Evolutionary conservation across 345 rosid species (phyloP), one percentile per base, ranked within the genome.

Genomic region (Draba incana): DNA sequence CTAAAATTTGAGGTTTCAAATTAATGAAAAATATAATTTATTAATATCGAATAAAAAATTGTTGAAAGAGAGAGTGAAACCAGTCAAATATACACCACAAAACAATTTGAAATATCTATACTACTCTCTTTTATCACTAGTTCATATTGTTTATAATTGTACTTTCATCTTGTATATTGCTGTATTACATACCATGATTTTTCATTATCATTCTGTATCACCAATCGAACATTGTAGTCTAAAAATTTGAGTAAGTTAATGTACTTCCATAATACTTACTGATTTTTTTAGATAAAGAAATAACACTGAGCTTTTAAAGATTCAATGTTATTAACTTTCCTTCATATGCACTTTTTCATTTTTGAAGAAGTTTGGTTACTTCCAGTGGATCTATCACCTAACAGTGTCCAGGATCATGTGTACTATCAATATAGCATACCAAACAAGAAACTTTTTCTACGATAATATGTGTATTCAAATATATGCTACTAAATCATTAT

Each of bases 351-450:
- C 16, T 16, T 51, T 63, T 8, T 12, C 44, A 8, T 13, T 12
- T 43, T 7, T 7, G 10, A 30, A 31, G 1, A 67, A 30, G 12
- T 30, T 31, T 55, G 50, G 16, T 16, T 52, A 33, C 61, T 30
- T 47, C 24, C 14, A 42, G 58, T 65, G 71, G 10, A 72, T 72
- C 71, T 50, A 57, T 5, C 30, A 6, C 61, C 66, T 28, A 30
- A 11, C 24, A 39, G 54, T 65, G 77, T 72, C 77, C 57, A 65
- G 70, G 66, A 72, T 42, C 77, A 65, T 57, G 60, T 57, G 66
- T 57, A 42, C 59, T 64, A 56, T 57, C 59, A 47, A 64, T 30
- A 20, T 56, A 53, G 59, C 53, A 64, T 39, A 38, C 66, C 30
- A 31, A 49, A 38, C 57, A 49, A 10, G 6, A 47, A 47, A 57